Percentiles rank a stretch among this genome's conserved stretches.
phyloP scores from a whole-genome alignment of 2,329 filamentous ascomycete species.

The Fusarium lateritium region DNA sequence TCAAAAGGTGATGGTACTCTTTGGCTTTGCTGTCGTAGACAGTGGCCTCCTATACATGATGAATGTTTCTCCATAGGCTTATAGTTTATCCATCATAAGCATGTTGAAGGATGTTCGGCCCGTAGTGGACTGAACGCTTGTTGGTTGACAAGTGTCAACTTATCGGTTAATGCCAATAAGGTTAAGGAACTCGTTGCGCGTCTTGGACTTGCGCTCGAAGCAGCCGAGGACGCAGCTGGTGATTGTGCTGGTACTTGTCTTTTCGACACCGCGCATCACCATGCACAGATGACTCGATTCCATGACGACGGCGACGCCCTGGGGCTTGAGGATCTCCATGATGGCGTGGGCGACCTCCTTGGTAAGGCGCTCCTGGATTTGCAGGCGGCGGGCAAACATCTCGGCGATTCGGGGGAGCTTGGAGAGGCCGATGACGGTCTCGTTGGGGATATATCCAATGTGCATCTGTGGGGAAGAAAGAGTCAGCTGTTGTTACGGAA shows the following conservation, averaged over 20 bases:
- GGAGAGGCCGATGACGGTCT: conserved; percentile 93
- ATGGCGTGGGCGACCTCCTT: conserved; percentile 96
- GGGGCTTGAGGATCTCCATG: conserved; percentile 91
- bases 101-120: conserved; percentile 34
- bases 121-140: no score
- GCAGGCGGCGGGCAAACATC: conserved; percentile 93
- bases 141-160: background rate
- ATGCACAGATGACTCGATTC: conserved; percentile 97
- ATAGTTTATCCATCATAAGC: conserved; percentile 32
- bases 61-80: conserved; percentile 35
- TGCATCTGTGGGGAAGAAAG: conserved; percentile 80
- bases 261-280: conserved; percentile 99
- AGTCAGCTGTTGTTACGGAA: conserved; percentile 11
- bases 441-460: conserved; percentile 95
- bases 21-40: background rate
- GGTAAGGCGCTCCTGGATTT: conserved; percentile 96
- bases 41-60: conserved; percentile 31
- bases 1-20: conserved; percentile 30
- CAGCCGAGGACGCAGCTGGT: conserved; percentile 98
- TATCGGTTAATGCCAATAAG: conserved; percentile 74
- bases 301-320: conserved; percentile 97
- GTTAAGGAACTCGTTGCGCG: conserved; percentile 94
- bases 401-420: conserved; percentile 97
- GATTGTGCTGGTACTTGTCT: conserved; percentile 87
- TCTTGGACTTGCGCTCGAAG: conserved; percentile 93